Evolutionary conservation across 2,329 filamentous ascomycete genomes (phyloP).

Genomic region (Penicillium olsonii): DNA sequence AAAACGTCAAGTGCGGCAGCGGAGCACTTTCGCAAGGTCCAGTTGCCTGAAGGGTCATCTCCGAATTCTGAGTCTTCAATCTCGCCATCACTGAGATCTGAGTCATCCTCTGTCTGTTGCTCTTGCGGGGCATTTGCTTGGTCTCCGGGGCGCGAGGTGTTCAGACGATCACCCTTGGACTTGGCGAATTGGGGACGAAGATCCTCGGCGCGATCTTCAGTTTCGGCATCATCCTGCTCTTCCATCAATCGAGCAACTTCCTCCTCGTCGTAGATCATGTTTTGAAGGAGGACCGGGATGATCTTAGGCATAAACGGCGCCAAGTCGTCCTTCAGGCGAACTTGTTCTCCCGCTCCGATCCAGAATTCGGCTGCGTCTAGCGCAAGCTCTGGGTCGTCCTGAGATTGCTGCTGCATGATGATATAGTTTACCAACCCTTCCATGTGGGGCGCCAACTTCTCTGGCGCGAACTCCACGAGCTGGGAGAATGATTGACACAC

Average conservation of each 20-base stretch:
- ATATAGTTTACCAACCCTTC: conserved; percentile 89
- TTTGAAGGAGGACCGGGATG: conserved; percentile 84
- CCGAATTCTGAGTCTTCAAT: conserved; percentile 73
- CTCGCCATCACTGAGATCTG: conserved; percentile 84
- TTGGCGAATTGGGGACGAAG: conserved; percentile 92
- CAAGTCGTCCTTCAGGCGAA: conserved; percentile 73
- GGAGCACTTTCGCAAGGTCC: conserved; percentile 96
- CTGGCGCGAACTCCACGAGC: conserved; percentile 84
- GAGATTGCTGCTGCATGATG: conserved; percentile 79
- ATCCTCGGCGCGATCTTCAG: conserved; percentile 86
- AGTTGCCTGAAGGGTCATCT: conserved; percentile 81
- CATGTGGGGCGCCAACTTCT: conserved; percentile 88
- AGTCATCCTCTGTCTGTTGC: conserved; percentile 56
- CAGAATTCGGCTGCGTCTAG: conserved; percentile 97
- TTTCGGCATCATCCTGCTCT: conserved; percentile 84
- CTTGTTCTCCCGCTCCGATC: conserved; percentile 88
- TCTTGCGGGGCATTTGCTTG: conserved; percentile 47
- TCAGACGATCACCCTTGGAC: conserved; percentile 60
- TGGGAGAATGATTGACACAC: conserved; percentile 93
- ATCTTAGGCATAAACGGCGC: conserved; percentile 79
- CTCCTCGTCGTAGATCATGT: conserved; percentile 95
- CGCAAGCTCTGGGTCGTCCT: conserved; percentile 82
- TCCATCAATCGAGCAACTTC: conserved; percentile 83
- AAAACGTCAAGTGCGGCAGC: conserved; percentile 94
- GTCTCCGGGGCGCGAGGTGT: conserved; percentile 50